phyloP scores from a whole-genome alignment of 257 asterid genomes.

The Nicotiana benthamiana region DNA sequence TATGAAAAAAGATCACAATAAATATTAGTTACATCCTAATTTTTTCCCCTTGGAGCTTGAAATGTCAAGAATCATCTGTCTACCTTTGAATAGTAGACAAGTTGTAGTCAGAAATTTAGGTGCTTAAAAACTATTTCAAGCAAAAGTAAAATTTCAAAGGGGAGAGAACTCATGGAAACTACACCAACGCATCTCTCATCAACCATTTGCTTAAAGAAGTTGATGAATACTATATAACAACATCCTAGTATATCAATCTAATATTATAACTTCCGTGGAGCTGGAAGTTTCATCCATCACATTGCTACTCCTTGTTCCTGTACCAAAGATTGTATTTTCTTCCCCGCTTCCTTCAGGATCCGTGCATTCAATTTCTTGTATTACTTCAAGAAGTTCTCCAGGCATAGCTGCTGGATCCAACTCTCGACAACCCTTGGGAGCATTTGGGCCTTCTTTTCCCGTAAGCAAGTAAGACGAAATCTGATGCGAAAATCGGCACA shows the following conservation, averaged over 20 bases:
- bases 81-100: neutral
- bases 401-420: constrained; percentile 69
- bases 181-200: neutral
- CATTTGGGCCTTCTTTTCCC: constrained; percentile 33
- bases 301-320: constrained; percentile 10
- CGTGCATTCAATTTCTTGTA: constrained; percentile 27
- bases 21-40: neutral
- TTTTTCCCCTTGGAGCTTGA: neutral
- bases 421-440: constrained; percentile 45
- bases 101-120: neutral
- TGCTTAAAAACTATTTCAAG: neutral
- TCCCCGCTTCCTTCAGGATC: constrained; percentile 27
- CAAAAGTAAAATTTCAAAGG: neutral
- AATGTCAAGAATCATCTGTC: neutral
- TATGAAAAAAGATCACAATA: neutral
- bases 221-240: neutral
- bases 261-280: neutral
- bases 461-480: constrained; percentile 51
- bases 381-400: constrained; percentile 37
- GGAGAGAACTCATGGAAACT: neutral
- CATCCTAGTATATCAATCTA: neutral
- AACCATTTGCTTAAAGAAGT: neutral
- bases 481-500: constrained; percentile 63
- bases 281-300: constrained; percentile 25
- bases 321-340: constrained; percentile 20